Base-by-base conservation (phyloP, 805 yeast species). In the Monosporozyma aerobia region DNA sequence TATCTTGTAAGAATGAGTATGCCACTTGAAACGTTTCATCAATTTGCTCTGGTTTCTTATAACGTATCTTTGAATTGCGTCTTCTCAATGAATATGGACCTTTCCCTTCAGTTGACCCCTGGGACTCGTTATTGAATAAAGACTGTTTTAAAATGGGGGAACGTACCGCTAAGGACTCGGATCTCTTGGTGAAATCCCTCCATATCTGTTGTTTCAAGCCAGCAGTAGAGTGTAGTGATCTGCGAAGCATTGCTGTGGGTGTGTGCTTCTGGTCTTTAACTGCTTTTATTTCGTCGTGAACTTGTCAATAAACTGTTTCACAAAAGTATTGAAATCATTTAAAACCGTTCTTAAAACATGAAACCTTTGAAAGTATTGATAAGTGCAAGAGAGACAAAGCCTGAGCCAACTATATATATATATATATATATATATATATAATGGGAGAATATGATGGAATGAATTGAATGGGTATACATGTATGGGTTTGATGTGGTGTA, bases 11-110 rank as follows among this genome's bases (percentile, higher is more conserved):
- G 27, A 80, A 61, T 29, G 80, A 75, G 62, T 85, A 80, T 8
- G 96, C 87, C 46, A 76, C 65, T 51, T 83, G 80, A 68, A 87
- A 90, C 1, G 87, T 85, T 37, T 82, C 86, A 56, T 85, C 80
- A 45, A 90, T 74, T 2, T 82, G 85, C 45, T 67, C 71, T 10
- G 96, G 96, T 2, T 92, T 74, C 51, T 73, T 75, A 69, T 90
- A 89, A 54, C 79, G 73, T 39, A 67, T 55, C 63, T 76, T 76
- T 56, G 70, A 74, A 45, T 70, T 61, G 47, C 70, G 64, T 50
- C 73, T 69, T 53, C 70, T 73, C 27, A 82, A 60, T 16, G 85
- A 75, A 10, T 72, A 73, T 9, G 88, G 87, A 2, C 87, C 87
- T 30, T 57, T 54, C 8, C 55, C 49, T 11, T 70, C 58, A 14